Percentiles rank a stretch among this genome's conserved stretches.
phyloP scores from a whole-genome alignment of 345 rosid species.

The Populus alba region DNA sequence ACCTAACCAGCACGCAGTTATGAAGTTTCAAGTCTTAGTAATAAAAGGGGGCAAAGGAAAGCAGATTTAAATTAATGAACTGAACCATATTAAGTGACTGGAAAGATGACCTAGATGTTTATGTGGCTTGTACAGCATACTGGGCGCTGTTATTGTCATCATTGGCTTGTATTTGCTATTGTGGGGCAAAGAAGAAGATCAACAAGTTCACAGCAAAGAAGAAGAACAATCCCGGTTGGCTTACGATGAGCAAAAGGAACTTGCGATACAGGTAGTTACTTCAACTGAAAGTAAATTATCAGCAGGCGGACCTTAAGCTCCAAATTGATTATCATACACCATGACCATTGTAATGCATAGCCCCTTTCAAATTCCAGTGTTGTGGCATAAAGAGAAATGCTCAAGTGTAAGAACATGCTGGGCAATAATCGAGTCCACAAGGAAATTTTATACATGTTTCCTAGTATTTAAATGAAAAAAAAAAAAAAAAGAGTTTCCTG shows the following conservation, averaged over 20 bases:
- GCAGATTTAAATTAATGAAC: not conserved
- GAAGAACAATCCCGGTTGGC: slow-evolving; percentile 13
- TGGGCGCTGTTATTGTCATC: slow-evolving; percentile 51
- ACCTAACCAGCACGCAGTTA: not conserved
- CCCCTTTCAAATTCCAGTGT: not conserved
- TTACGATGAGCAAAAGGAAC: slow-evolving; percentile 13
- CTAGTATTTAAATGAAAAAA: not conserved
- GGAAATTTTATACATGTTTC: not conserved
- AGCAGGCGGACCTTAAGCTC: slow-evolving; percentile 17
- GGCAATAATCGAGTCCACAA: not conserved
- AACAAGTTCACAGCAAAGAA: slow-evolving; percentile 10
- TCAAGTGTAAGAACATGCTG: not conserved
- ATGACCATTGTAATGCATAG: too few relatives aligned
- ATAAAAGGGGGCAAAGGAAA: not conserved
- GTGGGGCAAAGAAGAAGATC: slow-evolving; percentile 67
- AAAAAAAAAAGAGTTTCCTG: not conserved
- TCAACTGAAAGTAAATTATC: slow-evolving; percentile 12
- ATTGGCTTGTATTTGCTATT: slow-evolving; percentile 55
- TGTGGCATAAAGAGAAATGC: not conserved
- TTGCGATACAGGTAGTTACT: slow-evolving; percentile 2
- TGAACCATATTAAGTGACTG: not conserved
- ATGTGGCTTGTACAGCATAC: slow-evolving; percentile 35
- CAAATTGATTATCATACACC: too few relatives aligned
- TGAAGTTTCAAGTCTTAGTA: not conserved
- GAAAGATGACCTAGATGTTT: not conserved